Evolutionary conservation across 306 rosid genomes (phyloP).

Genomic region (Trifolium repens): DNA sequence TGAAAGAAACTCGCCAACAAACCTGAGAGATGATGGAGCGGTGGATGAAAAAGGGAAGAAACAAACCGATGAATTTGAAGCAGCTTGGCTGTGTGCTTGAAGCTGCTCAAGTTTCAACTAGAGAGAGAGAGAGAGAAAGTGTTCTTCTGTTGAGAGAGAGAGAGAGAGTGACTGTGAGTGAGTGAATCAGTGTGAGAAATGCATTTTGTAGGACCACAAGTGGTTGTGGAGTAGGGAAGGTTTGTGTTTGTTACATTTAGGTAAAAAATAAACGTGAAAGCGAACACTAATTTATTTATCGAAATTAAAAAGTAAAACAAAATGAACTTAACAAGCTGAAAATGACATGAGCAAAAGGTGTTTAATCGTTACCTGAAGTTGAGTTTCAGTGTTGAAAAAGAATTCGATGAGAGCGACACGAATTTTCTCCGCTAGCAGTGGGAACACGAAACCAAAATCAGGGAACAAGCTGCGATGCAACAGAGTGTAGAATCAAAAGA

Average conservation of each 20-base stretch:
- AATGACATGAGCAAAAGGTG: conserved; percentile 10
- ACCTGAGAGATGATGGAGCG: too few species aligned
- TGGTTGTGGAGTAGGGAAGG: fast-evolving
- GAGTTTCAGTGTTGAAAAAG: conserved; percentile 23
- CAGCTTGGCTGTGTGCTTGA: too few species aligned
- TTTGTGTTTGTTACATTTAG: too few species aligned
- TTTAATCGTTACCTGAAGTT: conserved; percentile 42
- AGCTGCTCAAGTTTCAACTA: too few species aligned
- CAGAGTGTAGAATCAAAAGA: not conserved
- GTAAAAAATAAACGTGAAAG: too few species aligned
- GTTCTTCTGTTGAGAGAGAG: too few species aligned
- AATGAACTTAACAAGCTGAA: conserved; percentile 8
- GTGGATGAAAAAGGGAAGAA: too few species aligned
- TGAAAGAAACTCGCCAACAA: fast-evolving
- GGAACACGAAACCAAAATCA: conserved; percentile 35
- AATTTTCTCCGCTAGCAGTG: conserved; percentile 12
- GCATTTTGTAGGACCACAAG: too few species aligned
- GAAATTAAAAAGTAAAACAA: conserved; percentile 10
- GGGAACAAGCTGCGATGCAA: not conserved
- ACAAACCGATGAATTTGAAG: too few species aligned
- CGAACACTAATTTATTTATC: not conserved
- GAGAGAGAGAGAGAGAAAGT: too few species aligned
- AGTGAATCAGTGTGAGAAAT: too few species aligned
- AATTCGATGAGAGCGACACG: conserved; percentile 23
- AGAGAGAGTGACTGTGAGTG: too few species aligned